Evolutionary conservation across 768 basidiomycete genomes (phyloP), one percentile per base, ranked within the genome.

Genomic region (Brasilioporus rufonigricans): DNA sequence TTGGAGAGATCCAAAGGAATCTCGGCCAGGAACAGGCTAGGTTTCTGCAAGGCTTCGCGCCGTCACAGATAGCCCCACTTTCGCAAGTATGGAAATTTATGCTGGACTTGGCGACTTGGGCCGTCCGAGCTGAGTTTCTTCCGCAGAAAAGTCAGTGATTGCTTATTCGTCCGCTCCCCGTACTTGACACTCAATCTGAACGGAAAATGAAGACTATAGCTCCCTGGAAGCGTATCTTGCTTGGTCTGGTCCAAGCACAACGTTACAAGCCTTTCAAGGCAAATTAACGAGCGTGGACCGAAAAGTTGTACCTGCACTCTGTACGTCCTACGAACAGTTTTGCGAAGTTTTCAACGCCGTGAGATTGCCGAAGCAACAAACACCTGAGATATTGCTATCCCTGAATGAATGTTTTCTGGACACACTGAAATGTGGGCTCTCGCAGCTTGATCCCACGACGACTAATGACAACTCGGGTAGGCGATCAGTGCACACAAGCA

Each of bases 191-290:
- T 50, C 6, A 18, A 40, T 39, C 10, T 19, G 44, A 50, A 4
- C 10, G 47, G 10, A 39, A 29, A 40, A 32, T 8, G 8, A 53
- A 62, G 53, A 29, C 3, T 5, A 31, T 29, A n/a, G 29, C 13
- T 50, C 48, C 11, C 19, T 63, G 21, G 32, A 36, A 55, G 48
- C 40, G 2, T 63, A 59, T 39, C 50, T 62, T 8, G 38, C 48
- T n/a, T 59, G 61, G 61, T 62, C 57, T 0, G 61, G 61, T 7
- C 57, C 61, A 1, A 16, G 10, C 1, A 43, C 31, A 7, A 62
- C 45, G 10, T 26, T 59, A 21, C 53, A 29, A 19, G 61, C 61
- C 12, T 62, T 63, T 18, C 51, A 29, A 29, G 61, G 53, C 12
- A 38, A 59, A 19, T 11, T 55, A 35, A 41, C 27, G 7, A 43